These are phyloP conservation scores for Insectozyma bohioensis DNA, from an alignment of 1,139 yeast genomes.

Conservation along the genomic window DNA sequence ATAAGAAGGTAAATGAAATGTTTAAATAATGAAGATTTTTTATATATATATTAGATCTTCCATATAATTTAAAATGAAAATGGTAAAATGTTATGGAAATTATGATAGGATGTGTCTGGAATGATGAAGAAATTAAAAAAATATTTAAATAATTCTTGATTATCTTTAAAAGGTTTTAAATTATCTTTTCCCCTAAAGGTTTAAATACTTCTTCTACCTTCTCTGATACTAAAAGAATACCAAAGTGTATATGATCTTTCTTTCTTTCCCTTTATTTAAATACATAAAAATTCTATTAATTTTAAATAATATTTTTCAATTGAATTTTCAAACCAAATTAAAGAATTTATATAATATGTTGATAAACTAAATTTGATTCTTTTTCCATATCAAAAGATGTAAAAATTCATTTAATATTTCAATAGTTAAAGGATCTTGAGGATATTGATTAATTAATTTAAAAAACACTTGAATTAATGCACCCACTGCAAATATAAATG, in stretches of 20 bases:
- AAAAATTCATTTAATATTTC: slow-evolving; percentile 46
- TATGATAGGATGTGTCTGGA: no score
- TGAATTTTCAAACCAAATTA: slow-evolving; percentile 50
- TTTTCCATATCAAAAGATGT: slow-evolving; percentile 29
- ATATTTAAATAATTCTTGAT: slow-evolving; percentile 62
- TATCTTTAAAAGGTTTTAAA: slow-evolving; percentile 40
- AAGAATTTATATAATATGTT: slow-evolving; percentile 48
- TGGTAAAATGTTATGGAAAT: no score
- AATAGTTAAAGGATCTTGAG: slow-evolving; percentile 56
- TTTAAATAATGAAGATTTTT: no score
- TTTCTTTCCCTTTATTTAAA: slow-evolving; percentile 31
- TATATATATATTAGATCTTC: no score
- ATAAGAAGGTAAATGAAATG: no score
- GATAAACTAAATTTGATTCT: slow-evolving; percentile 49
- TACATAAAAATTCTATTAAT: slow-evolving; percentile 49
- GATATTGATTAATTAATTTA: slow-evolving; percentile 43
- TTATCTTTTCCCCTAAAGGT: slow-evolving; percentile 52
- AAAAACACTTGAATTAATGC: no score
- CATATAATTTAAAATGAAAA: no score
- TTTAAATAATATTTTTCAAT: slow-evolving; percentile 36
- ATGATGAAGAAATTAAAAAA: no score
- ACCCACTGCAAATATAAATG: no score
- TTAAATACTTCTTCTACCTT: slow-evolving; percentile 43
- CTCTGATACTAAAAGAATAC: slow-evolving; percentile 45
- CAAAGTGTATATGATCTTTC: slow-evolving; percentile 41